Evolutionary conservation across 192 early-diverging fungal species (phyloP).

Genomic region (Cladochytrium replicatum): DNA sequence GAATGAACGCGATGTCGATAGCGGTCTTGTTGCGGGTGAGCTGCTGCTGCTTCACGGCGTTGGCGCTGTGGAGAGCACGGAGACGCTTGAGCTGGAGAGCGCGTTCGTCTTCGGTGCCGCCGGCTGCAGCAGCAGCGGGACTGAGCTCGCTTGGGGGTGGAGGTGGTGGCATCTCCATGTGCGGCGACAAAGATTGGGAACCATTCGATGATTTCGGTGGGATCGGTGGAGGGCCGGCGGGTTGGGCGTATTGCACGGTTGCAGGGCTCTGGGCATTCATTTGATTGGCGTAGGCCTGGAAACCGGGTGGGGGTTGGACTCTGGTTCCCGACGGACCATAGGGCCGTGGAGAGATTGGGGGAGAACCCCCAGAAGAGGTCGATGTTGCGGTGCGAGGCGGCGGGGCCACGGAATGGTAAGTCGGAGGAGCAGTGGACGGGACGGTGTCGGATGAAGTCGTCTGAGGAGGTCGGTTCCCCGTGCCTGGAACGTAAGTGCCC

Average conservation of each 20-base stretch:
- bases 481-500: too few relatives aligned
- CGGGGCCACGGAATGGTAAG: neutral
- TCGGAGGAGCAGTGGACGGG: neutral
- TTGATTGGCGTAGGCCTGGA: neutral
- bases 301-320: neutral
- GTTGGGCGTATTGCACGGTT: neutral
- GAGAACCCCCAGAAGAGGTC: neutral
- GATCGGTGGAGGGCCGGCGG: neutral
- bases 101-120: neutral
- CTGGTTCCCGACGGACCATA: too few relatives aligned
- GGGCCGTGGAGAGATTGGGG: neutral
- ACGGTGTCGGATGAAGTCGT: neutral
- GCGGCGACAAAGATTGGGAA: neutral
- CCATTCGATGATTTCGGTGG: neutral
- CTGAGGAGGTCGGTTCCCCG: neutral
- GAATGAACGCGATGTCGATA: constrained; percentile 4
- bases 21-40: neutral
- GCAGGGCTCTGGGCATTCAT: neutral
- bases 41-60: neutral
- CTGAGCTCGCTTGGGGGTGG: neutral
- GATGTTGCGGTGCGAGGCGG: neutral
- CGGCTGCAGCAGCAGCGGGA: neutral
- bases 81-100: neutral
- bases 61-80: neutral
- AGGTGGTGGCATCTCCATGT: neutral